Evolutionary conservation across 2,329 filamentous ascomycete genomes (phyloP).

Genomic region (Penicillium sclerotiorum): DNA sequence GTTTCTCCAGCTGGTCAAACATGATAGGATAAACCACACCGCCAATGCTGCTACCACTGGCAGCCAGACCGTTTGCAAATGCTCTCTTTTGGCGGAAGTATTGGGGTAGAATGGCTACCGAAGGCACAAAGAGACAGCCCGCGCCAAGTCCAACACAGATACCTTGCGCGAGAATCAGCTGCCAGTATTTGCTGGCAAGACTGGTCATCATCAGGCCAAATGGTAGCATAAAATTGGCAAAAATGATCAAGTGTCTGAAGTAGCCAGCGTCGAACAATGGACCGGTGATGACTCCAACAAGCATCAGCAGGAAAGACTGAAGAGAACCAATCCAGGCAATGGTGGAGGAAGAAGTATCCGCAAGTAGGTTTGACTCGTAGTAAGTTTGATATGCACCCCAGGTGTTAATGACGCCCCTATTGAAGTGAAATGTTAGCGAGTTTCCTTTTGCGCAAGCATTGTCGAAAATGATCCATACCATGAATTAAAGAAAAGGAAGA

Average conservation of each 20-base stretch:
- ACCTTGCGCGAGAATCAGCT: background rate
- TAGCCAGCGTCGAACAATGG: background rate
- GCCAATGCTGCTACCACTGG: background rate
- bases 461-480: background rate
- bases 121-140: background rate
- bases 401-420: background rate
- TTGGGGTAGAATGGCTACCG: background rate
- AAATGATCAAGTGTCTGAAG: background rate
- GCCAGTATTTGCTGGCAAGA: background rate
- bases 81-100: background rate
- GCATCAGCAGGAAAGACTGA: background rate
- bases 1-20: background rate
- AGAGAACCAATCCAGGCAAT: background rate
- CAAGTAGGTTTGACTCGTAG: background rate
- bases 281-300: background rate
- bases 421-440: background rate
- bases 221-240: background rate
- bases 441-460: background rate
- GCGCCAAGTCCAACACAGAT: background rate
- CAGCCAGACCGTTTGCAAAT: background rate
- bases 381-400: background rate
- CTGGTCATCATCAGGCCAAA: background rate
- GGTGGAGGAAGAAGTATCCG: background rate
- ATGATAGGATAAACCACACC: background rate
- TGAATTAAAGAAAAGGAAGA: background rate